A percentile compares a stretch with the other conserved stretches of the same genome.
Conservation (phyloP, 164 flowering plant genomes). For the Tetracentron sinense region DNA sequence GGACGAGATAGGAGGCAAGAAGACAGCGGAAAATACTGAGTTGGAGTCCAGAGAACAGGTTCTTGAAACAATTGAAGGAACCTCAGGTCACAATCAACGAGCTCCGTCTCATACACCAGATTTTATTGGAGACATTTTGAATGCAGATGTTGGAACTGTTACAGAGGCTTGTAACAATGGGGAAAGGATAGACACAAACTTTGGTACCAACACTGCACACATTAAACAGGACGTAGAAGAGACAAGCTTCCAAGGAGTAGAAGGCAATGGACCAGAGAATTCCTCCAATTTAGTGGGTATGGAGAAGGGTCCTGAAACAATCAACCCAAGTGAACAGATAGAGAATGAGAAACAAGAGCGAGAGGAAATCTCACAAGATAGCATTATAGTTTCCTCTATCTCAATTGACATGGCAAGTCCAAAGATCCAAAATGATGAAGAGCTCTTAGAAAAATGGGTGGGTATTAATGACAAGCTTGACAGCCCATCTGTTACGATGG, state of each 20-base stretch:
- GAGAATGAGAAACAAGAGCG: constrained; percentile 12
- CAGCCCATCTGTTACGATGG: not conserved
- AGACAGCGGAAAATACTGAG: not conserved
- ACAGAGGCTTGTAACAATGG: constrained; percentile 4
- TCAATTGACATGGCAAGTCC: not conserved
- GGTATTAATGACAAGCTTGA: constrained; percentile 3
- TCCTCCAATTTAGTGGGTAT: not conserved
- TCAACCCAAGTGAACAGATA: constrained; percentile 11
- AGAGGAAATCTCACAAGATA: constrained; percentile 11
- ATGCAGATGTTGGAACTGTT: constrained; percentile 2
- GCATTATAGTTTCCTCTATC: constrained; percentile 1
- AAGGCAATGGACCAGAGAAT: constrained; percentile 11
- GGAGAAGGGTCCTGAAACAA: constrained; percentile 12
- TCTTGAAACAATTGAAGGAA: constrained; percentile 7
- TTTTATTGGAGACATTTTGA: constrained; percentile 4
- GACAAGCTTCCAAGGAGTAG: constrained; percentile 6
- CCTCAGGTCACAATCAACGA: constrained; percentile 8
- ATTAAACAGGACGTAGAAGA: constrained; percentile 13
- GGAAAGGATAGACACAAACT: too few relatives aligned
- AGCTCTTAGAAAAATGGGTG: not conserved
- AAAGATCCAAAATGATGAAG: constrained; percentile 13
- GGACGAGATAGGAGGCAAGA: constrained; percentile 10
- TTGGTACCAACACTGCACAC: not conserved
- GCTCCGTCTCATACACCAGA: constrained; percentile 7
- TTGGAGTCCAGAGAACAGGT: constrained; percentile 10